Evolutionary conservation across 306 rosid genomes (phyloP).

Genomic region (Cucurbita pepo): DNA sequence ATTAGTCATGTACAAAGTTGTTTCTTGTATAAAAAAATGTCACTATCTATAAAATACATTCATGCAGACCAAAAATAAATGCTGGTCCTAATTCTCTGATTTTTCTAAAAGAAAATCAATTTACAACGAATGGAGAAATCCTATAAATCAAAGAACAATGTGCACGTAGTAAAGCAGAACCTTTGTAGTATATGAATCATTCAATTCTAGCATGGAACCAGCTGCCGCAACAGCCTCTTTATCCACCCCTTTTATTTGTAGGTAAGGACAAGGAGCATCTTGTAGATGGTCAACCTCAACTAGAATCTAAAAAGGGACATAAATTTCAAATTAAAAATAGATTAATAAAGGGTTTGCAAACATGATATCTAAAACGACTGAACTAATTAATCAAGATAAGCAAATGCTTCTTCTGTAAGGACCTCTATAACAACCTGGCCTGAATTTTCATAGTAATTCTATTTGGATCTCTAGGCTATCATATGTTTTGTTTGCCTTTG

Average conservation of each 20-base stretch:
- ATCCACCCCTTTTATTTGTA: conserved; percentile 88
- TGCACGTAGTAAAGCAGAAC: conserved; percentile 17
- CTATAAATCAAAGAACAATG: neutral
- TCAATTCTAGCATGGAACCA: conserved; percentile 78
- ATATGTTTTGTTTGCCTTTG: neutral
- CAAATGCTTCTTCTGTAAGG: neutral
- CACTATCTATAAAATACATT: neutral
- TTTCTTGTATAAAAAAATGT: neutral
- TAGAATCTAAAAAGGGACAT: conserved; percentile 34
- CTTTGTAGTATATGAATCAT: conserved; percentile 83
- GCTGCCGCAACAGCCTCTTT: conserved; percentile 92
- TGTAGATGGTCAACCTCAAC: conserved; percentile 93
- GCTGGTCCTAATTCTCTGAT: neutral
- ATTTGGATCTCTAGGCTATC: neutral
- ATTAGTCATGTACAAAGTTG: too few relatives aligned
- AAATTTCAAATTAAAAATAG: conserved; percentile 1
- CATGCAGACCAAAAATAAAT: neutral
- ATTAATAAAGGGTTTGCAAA: neutral
- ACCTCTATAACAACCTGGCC: neutral
- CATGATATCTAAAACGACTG: neutral
- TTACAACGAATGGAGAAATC: neutral
- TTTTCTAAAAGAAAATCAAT: neutral
- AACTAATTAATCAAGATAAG: neutral
- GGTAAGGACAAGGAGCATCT: conserved; percentile 76
- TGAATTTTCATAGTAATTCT: neutral